Percentiles rank a stretch among this genome's conserved stretches.
These are phyloP conservation scores for Annulohypoxylon stygium DNA, from an alignment of 495 filamentous ascomycete genomes.

Conservation along the genomic window DNA sequence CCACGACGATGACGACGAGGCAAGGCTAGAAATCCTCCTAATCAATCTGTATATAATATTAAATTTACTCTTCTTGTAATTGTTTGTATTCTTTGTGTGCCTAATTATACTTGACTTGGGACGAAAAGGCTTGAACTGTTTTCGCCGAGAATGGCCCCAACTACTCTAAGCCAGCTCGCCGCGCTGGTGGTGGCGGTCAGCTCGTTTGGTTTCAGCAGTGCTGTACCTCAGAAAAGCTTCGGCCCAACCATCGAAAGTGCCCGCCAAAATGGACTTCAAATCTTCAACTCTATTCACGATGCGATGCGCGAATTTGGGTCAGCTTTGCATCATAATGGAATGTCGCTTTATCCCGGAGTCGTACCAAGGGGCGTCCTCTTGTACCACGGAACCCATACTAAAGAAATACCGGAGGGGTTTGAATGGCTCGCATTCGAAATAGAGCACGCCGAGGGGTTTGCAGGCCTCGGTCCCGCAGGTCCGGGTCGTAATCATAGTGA, in stretches of 20 bases:
- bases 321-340: slow-evolving; percentile 75
- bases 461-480: slow-evolving; percentile 40
- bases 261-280: slow-evolving; percentile 66
- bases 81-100: neutral
- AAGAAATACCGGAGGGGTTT: slow-evolving; percentile 59
- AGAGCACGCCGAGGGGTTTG: slow-evolving; percentile 74
- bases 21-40: neutral
- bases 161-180: slow-evolving; percentile 8
- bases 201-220: slow-evolving; percentile 11
- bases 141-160: slow-evolving; percentile 1
- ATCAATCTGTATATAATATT: neutral
- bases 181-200: slow-evolving; percentile 17
- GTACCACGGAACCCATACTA: slow-evolving; percentile 68
- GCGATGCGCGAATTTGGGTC: slow-evolving; percentile 79
- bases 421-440: slow-evolving; percentile 81
- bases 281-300: slow-evolving; percentile 76
- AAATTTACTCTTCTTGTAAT: neutral
- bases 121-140: neutral
- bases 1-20: slow-evolving; percentile 7
- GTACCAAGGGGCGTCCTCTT: slow-evolving; percentile 71
- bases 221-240: slow-evolving; percentile 25
- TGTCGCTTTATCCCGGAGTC: slow-evolving; percentile 71
- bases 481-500: neutral
- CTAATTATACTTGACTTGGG: neutral
- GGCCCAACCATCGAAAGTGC: slow-evolving; percentile 50